phyloP scores from a whole-genome alignment of 1,284 basidiomycete genomes.

The Apiotrichum sp. region DNA sequence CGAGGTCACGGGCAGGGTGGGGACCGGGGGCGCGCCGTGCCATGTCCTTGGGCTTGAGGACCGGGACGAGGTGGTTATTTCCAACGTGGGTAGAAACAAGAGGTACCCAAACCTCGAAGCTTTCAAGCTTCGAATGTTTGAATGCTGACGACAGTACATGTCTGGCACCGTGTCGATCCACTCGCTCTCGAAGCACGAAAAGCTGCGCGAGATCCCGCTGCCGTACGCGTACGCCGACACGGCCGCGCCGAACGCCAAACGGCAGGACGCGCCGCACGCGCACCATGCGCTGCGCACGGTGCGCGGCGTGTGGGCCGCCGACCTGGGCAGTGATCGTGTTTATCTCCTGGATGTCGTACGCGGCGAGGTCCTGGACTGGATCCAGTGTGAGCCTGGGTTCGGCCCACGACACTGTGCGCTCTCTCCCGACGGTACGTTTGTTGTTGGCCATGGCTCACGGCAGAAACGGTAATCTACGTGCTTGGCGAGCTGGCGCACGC shows the following conservation, averaged over 20 bases:
- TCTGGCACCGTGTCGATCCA: conserved; percentile 28
- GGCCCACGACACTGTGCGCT: conserved; percentile 42
- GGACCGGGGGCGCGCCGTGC: conserved; percentile 3
- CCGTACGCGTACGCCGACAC: conserved; percentile 28
- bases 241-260: conserved; percentile 33
- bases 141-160: conserved; percentile 17
- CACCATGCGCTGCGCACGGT: conserved; percentile 42
- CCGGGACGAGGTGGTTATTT: conserved; percentile 25
- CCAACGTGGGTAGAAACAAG: conserved; percentile 27
- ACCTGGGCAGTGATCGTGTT: conserved; percentile 43
- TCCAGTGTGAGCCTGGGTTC: conserved; percentile 31
- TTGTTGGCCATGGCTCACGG: neutral
- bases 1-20: neutral
- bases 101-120: no score
- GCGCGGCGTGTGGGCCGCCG: conserved; percentile 36
- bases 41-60: conserved; percentile 34
- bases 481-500: conserved; percentile 40
- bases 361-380: conserved; percentile 27
- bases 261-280: conserved; percentile 42
- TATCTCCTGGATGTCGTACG: conserved; percentile 31
- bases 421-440: conserved; percentile 33
- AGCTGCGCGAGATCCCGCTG: conserved; percentile 18
- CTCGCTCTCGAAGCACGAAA: neutral
- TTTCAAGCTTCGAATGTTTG: no score
- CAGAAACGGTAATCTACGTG: conserved; percentile 41